These are phyloP conservation scores for Saturnispora halmiae DNA, from an alignment of 805 yeast species.

Conservation along the genomic window DNA sequence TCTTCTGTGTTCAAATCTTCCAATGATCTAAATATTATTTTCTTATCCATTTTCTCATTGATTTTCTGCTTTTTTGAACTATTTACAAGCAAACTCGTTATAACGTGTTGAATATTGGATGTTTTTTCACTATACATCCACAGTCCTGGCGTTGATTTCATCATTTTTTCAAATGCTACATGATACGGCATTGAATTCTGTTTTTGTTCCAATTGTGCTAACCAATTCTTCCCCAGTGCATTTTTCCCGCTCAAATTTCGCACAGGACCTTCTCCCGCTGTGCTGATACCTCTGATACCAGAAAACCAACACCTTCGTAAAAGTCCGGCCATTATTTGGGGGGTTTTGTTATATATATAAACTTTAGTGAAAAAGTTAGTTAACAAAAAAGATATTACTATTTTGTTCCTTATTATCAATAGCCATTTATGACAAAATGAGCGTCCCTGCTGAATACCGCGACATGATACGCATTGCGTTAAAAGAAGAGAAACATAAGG, in stretches of 20 bases:
- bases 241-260: neutral
- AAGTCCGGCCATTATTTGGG: neutral
- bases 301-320: neutral
- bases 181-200: slow-evolving; percentile 9
- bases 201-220: slow-evolving; percentile 7
- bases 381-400: too few relatives aligned
- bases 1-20: slow-evolving; percentile 19
- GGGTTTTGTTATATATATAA: too few relatives aligned
- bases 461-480: slow-evolving; percentile 8
- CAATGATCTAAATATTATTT: slow-evolving; percentile 12
- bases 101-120: slow-evolving; percentile 12
- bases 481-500: slow-evolving; percentile 3
- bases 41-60: neutral
- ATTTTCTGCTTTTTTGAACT: neutral
- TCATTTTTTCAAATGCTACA: slow-evolving; percentile 4
- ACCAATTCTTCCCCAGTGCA: slow-evolving; percentile 8
- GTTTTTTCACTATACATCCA: slow-evolving; percentile 5
- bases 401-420: too few relatives aligned
- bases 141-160: neutral
- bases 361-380: too few relatives aligned
- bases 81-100: neutral
- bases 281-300: too few relatives aligned
- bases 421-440: slow-evolving; percentile 3
- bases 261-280: too few relatives aligned
- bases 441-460: slow-evolving; percentile 7